Evolutionary conservation across 192 early-diverging fungal genomes (phyloP), one percentile per base, ranked within the genome.

Genomic region (Gigaspora rosea): DNA sequence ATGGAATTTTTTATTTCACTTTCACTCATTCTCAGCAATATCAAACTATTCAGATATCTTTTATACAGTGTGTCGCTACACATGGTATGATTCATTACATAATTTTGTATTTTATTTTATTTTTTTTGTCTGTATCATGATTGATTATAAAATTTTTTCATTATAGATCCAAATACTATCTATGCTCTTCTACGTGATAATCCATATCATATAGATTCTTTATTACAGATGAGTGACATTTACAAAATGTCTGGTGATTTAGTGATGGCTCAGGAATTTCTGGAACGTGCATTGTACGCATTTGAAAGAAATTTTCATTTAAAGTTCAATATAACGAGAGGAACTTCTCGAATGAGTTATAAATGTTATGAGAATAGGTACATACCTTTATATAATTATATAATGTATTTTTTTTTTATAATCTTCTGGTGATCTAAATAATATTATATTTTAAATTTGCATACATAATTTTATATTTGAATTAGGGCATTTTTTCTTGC

Each of bases 161-260:
- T 47, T 4, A n/a, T 79, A 83, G 91, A 94, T 80, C 92, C 95
- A 0, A 87, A 92, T 46, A 88, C 87, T 8, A 85, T 97, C 32
- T 82, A 90, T 32, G 78, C 85, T 6, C 82, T 96, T 3, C 82
- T 91, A 20, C 85, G 88, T 51, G 85, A 90, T 20, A 86, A 95
- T 85, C 96, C 95, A 8, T 98, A 93, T 78, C 96, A 98, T 80
- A 88, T 98, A 49, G 93, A 96, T 81, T 85, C 91, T 32, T 80
- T 96, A 58, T 79, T 97, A 41, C 95, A 96, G 80, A 77, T 94
- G 5, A 93, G 91, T 64, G 95, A 98, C 78, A 88, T 98, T 41
- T 88, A 88, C 33, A 95, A 92, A 78, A 95, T 96, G 46, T 90
- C 90, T 70, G 94, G 94, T 33, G 94, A 98, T 80, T 86, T 92